phyloP scores from a whole-genome alignment of 106 monocot genomes.

The Acorus calamus region DNA sequence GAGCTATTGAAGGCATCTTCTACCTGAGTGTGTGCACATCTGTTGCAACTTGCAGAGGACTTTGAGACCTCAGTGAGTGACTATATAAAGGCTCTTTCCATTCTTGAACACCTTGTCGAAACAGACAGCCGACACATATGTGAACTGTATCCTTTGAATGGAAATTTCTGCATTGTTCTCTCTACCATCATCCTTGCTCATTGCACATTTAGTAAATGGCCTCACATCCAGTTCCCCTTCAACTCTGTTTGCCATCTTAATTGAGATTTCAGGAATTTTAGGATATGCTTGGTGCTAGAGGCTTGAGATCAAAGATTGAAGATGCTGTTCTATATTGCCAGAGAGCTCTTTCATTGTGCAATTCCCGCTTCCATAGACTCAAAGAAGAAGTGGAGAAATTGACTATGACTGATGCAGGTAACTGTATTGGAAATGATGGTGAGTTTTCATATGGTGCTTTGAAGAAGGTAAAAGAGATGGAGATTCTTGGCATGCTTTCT shows the following conservation, averaged over 20 bases:
- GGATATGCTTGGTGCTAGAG: conserved; percentile 78
- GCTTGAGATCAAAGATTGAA: conserved; percentile 42
- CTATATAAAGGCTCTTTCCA: conserved; percentile 68
- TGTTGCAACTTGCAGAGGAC: conserved; percentile 59
- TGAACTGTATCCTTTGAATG: conserved; percentile 66
- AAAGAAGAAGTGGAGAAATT: conserved; percentile 19
- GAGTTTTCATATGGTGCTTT: too few relatives aligned
- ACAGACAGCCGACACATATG: conserved; percentile 60
- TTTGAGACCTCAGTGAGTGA: conserved; percentile 76
- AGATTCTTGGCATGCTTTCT: too few relatives aligned
- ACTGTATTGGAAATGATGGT: too few relatives aligned
- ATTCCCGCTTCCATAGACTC: conserved; percentile 51
- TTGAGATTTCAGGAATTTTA: conserved; percentile 57
- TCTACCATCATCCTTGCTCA: too few relatives aligned
- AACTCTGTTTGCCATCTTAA: conserved; percentile 17
- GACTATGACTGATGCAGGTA: not conserved
- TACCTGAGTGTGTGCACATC: not conserved
- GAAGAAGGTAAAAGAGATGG: too few relatives aligned
- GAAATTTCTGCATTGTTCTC: too few relatives aligned
- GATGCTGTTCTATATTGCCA: conserved; percentile 77
- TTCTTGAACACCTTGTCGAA: conserved; percentile 50
- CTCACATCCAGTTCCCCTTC: too few relatives aligned
- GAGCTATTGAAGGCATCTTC: too few relatives aligned
- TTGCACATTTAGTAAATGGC: too few relatives aligned
- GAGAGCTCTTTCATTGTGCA: conserved; percentile 61